Evolutionary conservation across 768 basidiomycete species (phyloP).

Genomic region (Boletus patriciae): DNA sequence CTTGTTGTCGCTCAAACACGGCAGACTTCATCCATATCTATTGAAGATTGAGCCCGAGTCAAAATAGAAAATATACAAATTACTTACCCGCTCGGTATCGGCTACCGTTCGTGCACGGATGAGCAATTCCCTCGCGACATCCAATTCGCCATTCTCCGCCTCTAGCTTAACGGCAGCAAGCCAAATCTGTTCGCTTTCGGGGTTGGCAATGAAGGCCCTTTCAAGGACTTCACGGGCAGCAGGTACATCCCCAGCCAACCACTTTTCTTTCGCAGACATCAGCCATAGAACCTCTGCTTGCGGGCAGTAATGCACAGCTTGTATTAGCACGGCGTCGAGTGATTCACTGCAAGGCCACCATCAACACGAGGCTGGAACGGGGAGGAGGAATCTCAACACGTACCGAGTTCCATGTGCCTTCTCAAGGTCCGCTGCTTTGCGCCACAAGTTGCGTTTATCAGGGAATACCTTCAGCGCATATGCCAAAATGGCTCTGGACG

Average conservation of each 20-base stretch:
- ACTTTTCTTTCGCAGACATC: conserved; percentile 98
- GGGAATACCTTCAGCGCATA: conserved; percentile 92
- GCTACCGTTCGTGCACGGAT: conserved; percentile 88
- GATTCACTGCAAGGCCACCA: conserved; percentile 54
- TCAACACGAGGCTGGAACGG: not conserved
- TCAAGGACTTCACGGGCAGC: conserved; percentile 90
- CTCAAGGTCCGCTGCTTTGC: conserved; percentile 89
- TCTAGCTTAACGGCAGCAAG: conserved; percentile 96
- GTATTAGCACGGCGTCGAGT: conserved; percentile 74
- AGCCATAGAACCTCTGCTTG: conserved; percentile 97
- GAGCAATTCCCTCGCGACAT: conserved; percentile 82
- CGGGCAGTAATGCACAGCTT: conserved; percentile 88
- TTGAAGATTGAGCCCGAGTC: not conserved
- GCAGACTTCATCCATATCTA: conserved; percentile 99
- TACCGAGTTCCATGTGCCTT: conserved; percentile 85
- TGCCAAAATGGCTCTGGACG: conserved; percentile 84
- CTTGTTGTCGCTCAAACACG: conserved; percentile 91
- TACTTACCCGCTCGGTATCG: conserved; percentile 81
- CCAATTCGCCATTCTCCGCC: conserved; percentile 90
- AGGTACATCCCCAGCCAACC: conserved; percentile 85
- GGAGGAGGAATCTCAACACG: conserved; percentile 15
- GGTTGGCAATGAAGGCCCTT: conserved; percentile 89
- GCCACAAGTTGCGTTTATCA: conserved; percentile 82
- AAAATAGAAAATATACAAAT: too few species aligned
- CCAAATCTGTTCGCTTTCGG: conserved; percentile 97